Percentiles rank a stretch among this genome's conserved stretches.
Conservation (phyloP, 2,329 filamentous ascomycete species). For the Diaporthe sp. region DNA sequence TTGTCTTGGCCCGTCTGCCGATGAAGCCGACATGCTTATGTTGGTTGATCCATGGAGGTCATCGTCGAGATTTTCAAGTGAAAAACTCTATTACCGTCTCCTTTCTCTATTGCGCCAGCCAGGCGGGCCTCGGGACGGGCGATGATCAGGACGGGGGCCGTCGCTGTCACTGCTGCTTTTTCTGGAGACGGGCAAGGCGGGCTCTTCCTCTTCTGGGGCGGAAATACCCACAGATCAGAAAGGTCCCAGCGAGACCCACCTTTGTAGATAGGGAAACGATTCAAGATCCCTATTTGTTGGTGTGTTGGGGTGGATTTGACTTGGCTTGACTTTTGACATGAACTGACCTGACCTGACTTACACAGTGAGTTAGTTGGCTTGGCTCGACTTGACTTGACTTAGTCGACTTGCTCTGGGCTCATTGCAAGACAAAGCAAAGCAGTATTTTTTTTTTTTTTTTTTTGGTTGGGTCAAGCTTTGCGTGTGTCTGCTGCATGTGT, state of each 20-base stretch:
- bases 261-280: neutral
- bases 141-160: constrained; percentile 9
- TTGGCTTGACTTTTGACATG: neutral
- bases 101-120: constrained; percentile 7
- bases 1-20: neutral
- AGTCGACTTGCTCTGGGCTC: neutral
- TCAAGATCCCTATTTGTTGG: constrained; percentile 20
- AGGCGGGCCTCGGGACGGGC: neutral
- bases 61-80: constrained; percentile 16
- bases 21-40: neutral
- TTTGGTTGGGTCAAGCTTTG: neutral
- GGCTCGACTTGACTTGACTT: neutral
- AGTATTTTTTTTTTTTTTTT: no score
- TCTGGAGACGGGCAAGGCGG: constrained; percentile 3
- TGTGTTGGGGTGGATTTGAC: neutral
- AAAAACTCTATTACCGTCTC: constrained; percentile 6
- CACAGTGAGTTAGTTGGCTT: neutral
- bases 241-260: neutral
- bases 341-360: neutral
- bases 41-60: neutral
- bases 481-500: neutral
- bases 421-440: neutral
- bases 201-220: constrained; percentile 8
- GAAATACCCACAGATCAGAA: constrained; percentile 8
- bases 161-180: constrained; percentile 13